Percentiles rank a stretch among this genome's conserved stretches.
Conservation (phyloP, 495 filamentous ascomycete genomes). For the Xylaria flabelliformis region DNA sequence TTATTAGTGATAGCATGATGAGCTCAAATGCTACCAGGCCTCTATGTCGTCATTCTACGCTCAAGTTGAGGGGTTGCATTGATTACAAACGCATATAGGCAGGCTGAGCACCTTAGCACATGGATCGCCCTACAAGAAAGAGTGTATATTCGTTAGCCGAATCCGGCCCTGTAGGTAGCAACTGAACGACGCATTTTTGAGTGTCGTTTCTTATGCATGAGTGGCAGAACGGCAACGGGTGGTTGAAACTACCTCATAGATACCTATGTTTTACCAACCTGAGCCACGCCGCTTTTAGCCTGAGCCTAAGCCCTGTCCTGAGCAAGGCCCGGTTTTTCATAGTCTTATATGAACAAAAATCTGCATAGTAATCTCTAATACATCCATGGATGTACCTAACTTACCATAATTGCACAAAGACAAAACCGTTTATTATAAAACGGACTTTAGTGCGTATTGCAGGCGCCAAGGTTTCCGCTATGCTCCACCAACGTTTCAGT, state of each 20-base stretch:
- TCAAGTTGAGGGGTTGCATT: background rate
- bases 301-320: no score
- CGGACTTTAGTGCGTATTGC: no score
- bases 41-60: background rate
- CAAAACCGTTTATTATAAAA: no score
- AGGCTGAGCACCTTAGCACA: background rate
- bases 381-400: no score
- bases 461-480: no score
- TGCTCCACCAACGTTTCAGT: no score
- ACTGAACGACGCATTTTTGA: background rate
- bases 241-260: slow-evolving; percentile 27
- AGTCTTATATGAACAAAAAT: no score
- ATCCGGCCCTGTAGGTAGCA: background rate
- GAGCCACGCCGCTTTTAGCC: no score
- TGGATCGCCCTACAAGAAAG: background rate
- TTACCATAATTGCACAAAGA: no score
- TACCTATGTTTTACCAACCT: no score
- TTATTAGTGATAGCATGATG: background rate
- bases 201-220: background rate
- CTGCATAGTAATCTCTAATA: no score
- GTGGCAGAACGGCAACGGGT: slow-evolving; percentile 13
- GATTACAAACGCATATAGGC: background rate
- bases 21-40: background rate
- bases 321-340: no score
- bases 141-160: background rate